Evolutionary conservation across 768 basidiomycete genomes (phyloP).

Genomic region (Gymnopilus junonius): DNA sequence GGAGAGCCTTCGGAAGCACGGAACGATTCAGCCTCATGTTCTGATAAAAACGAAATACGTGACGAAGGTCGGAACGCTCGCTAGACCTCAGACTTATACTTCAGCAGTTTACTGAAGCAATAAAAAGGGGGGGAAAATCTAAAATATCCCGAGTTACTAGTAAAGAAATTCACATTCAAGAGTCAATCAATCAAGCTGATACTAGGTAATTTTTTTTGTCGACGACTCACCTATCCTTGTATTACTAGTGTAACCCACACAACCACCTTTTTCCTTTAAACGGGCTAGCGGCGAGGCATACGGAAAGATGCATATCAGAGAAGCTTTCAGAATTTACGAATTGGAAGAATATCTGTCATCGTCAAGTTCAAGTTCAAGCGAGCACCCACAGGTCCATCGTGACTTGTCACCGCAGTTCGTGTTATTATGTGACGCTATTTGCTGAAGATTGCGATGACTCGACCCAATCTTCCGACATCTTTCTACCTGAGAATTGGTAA

Average conservation of each 20-base stretch:
- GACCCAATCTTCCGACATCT: neutral
- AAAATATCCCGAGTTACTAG: neutral
- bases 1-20: slow-evolving; percentile 25
- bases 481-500: no score
- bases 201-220: no score
- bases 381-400: neutral
- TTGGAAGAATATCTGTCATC: neutral
- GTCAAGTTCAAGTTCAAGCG: neutral
- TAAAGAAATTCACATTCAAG: neutral
- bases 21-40: slow-evolving; percentile 38
- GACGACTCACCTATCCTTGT: neutral
- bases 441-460: no score
- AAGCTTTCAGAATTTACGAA: neutral
- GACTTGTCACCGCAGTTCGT: neutral
- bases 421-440: neutral
- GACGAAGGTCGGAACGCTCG: neutral
- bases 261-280: neutral
- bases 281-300: neutral
- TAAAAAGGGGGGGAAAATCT: neutral
- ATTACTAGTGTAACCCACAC: neutral
- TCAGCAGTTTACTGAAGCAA: neutral
- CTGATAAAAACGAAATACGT: neutral
- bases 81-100: neutral
- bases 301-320: neutral
- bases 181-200: neutral